A percentile compares a stretch with the other conserved stretches of the same genome.
Evolutionary conservation across 2,329 filamentous ascomycete genomes (phyloP).

Genomic region (Endoconidiophora polonica): DNA sequence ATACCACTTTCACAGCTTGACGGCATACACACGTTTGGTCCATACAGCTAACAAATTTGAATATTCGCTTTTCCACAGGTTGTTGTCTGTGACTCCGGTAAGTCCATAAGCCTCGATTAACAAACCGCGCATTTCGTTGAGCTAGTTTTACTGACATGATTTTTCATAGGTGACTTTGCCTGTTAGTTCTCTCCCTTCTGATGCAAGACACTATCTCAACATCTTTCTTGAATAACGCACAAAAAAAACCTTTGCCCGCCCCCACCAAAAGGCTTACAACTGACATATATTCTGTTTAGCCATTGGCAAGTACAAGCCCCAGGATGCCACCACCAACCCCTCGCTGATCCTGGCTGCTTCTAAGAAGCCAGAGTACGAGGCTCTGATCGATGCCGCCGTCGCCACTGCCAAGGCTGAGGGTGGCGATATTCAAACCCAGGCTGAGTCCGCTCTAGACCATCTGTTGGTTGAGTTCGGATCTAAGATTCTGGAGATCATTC

Average conservation of each 20-base stretch:
- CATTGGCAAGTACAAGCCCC: slow-evolving; percentile 98
- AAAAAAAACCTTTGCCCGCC: not conserved
- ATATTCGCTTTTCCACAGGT: slow-evolving; percentile 37
- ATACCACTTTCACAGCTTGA: slow-evolving; percentile 3
- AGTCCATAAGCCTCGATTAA: slow-evolving; percentile 20
- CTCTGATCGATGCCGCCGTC: slow-evolving; percentile 74
- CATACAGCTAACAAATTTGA: not conserved
- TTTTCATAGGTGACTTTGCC: slow-evolving; percentile 50
- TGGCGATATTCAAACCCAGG: slow-evolving; percentile 56
- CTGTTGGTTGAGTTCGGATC: slow-evolving; percentile 96
- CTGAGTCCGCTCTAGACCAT: slow-evolving; percentile 79
- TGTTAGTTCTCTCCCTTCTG: slow-evolving; percentile 36
- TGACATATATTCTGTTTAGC: slow-evolving; percentile 34
- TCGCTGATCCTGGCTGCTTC: slow-evolving; percentile 95
- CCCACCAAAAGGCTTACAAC: slow-evolving; percentile 4
- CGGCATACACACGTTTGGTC: not conserved
- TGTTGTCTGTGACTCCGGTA: slow-evolving; percentile 94
- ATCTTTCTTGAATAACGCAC: no score
- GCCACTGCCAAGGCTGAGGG: slow-evolving; percentile 68
- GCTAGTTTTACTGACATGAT: not conserved
- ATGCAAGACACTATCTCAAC: slow-evolving; percentile 6
- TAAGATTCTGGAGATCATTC: slow-evolving; percentile 92
- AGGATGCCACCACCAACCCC: slow-evolving; percentile 99
- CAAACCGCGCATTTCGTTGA: not conserved
- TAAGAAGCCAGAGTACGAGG: slow-evolving; percentile 94